Evolutionary conservation across 2,329 filamentous ascomycete species (phyloP).

Genomic region (Penicillium rolfsii): DNA sequence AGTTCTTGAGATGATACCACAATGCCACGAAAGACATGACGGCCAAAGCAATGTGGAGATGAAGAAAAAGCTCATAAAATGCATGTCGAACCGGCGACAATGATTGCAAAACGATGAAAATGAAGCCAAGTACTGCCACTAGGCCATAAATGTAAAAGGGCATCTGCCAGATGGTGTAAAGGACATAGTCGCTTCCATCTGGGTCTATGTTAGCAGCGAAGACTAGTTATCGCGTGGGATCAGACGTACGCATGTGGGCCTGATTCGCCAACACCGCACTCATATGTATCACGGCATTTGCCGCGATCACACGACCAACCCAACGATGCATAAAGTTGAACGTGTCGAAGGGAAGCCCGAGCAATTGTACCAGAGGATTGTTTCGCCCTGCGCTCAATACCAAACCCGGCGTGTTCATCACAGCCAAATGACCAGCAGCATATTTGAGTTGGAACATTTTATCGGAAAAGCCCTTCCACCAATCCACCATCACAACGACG

Average conservation of each 20-base stretch:
- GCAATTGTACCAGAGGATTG: slow-evolving; percentile 78
- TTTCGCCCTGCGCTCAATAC: slow-evolving; percentile 86
- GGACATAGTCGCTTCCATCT: slow-evolving; percentile 59
- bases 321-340: slow-evolving; percentile 88
- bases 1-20: slow-evolving; percentile 41
- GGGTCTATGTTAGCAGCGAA: slow-evolving; percentile 5
- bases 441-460: slow-evolving; percentile 64
- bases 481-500: slow-evolving; percentile 52
- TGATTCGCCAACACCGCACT: slow-evolving; percentile 31
- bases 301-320: slow-evolving; percentile 72
- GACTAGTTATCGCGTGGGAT: not conserved
- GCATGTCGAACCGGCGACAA: slow-evolving; percentile 48
- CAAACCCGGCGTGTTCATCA: slow-evolving; percentile 85
- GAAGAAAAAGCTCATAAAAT: slow-evolving; percentile 51
- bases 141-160: slow-evolving; percentile 38
- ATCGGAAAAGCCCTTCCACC: slow-evolving; percentile 35
- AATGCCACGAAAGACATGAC: slow-evolving; percentile 44
- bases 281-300: slow-evolving; percentile 71
- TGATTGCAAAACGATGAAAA: slow-evolving; percentile 46
- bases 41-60: slow-evolving; percentile 47
- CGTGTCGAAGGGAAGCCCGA: slow-evolving; percentile 87
- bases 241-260: slow-evolving; percentile 27
- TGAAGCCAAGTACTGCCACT: slow-evolving; percentile 42
- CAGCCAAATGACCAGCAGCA: slow-evolving; percentile 76
- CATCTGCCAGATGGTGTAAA: slow-evolving; percentile 32